These are phyloP conservation scores for Pseudogymnoascus sp. DNA, from an alignment of 2,329 filamentous ascomycete genomes.

Conservation along the genomic window DNA sequence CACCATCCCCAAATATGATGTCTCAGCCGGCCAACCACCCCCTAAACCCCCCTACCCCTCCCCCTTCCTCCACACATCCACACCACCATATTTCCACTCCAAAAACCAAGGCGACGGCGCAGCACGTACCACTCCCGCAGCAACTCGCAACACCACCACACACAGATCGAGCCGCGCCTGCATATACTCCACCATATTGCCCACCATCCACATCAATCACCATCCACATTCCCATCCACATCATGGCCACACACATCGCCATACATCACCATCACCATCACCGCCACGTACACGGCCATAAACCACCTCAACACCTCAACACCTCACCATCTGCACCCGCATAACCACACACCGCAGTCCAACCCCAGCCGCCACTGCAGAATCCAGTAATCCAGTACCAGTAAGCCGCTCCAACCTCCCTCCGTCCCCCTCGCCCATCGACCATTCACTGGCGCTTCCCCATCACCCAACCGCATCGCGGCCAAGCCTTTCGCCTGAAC, in stretches of 20 bases:
- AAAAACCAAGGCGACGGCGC: neutral
- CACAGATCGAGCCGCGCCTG: neutral
- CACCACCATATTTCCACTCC: neutral
- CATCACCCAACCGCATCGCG: neutral
- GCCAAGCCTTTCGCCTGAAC: neutral
- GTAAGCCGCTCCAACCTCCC: neutral
- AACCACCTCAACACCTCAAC: neutral
- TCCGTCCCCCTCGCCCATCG: neutral
- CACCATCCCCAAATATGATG: neutral
- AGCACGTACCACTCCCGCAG: neutral
- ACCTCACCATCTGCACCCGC: neutral
- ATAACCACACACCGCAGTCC: neutral
- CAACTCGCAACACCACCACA: neutral
- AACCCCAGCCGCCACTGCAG: neutral
- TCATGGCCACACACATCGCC: neutral
- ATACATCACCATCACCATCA: neutral
- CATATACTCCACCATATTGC: constrained; percentile 1
- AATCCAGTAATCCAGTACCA: neutral
- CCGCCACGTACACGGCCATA: neutral
- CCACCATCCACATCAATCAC: neutral
- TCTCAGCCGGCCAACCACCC: neutral
- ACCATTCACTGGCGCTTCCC: neutral
- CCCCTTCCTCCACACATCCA: neutral
- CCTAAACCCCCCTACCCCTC: neutral
- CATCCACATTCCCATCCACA: neutral